These are phyloP conservation scores for Arabidopsis suecica DNA, from an alignment of 345 rosid genomes.

Conservation along the genomic window DNA sequence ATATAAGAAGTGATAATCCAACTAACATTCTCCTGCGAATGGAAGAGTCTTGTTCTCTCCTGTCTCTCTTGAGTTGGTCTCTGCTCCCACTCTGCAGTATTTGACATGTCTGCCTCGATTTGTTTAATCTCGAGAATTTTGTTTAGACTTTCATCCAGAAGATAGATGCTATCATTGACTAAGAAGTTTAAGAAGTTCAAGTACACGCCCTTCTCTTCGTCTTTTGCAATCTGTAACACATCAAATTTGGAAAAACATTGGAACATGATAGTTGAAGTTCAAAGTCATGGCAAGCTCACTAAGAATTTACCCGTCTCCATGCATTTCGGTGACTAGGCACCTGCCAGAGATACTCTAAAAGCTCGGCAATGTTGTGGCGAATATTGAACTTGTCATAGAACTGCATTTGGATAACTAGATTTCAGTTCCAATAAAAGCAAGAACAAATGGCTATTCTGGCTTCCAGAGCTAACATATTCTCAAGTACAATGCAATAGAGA, in stretches of 20 bases:
- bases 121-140: slow-evolving; percentile 94
- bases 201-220: slow-evolving; percentile 99
- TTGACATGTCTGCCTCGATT: slow-evolving; percentile 96
- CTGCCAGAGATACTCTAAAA: slow-evolving; percentile 97
- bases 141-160: slow-evolving; percentile 98
- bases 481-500: slow-evolving; percentile 17
- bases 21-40: slow-evolving; percentile 93
- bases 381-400: slow-evolving; percentile 98
- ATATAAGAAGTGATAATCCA: slow-evolving; percentile 19
- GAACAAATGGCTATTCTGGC: neutral
- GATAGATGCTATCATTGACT: slow-evolving; percentile 96
- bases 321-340: slow-evolving; percentile 98
- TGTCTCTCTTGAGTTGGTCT: slow-evolving; percentile 97
- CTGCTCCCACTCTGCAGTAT: slow-evolving; percentile 88
- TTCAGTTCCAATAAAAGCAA: slow-evolving; percentile 12
- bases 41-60: slow-evolving; percentile 92
- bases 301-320: slow-evolving; percentile 83
- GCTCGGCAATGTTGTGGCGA: slow-evolving; percentile 97
- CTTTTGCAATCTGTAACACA: slow-evolving; percentile 87
- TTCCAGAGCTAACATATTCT: neutral
- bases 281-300: slow-evolving; percentile 23
- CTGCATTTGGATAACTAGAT: slow-evolving; percentile 54
- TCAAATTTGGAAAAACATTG: neutral
- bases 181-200: slow-evolving; percentile 97
- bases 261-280: slow-evolving; percentile 17